Evolutionary conservation across 2,329 filamentous ascomycete genomes (phyloP).

Genomic region (Pyricularia grisea): DNA sequence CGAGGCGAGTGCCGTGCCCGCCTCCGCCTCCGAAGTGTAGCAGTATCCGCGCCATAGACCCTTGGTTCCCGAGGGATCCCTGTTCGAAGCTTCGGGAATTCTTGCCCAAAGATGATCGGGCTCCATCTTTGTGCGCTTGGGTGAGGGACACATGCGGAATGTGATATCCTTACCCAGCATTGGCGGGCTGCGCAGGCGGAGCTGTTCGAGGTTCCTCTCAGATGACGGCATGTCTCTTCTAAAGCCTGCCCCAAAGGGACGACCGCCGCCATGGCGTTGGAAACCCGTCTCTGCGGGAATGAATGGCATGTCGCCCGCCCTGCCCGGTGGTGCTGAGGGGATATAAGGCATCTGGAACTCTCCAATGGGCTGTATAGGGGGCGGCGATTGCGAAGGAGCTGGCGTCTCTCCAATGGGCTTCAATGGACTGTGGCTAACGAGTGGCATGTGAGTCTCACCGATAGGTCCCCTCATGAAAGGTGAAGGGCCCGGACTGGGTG

Average conservation of each 20-base stretch:
- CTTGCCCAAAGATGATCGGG: constrained; percentile 56
- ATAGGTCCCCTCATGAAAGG: constrained; percentile 13
- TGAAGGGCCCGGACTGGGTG: constrained; percentile 9
- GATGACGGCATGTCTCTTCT: constrained; percentile 38
- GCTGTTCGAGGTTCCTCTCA: constrained; percentile 33
- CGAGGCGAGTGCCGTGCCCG: constrained; percentile 25
- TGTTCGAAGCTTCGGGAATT: constrained; percentile 35
- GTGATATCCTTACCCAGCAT: constrained; percentile 78
- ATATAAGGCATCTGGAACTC: constrained; percentile 23
- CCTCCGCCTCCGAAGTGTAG: constrained; percentile 26
- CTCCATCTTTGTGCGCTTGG: constrained; percentile 76
- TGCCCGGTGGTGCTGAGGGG: constrained; percentile 16
- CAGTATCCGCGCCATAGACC: constrained; percentile 76
- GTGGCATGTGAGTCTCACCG: constrained; percentile 21
- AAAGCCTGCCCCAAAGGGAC: constrained; percentile 22
- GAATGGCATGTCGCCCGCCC: constrained; percentile 18
- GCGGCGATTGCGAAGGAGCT: constrained; percentile 12
- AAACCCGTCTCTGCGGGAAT: constrained; percentile 27
- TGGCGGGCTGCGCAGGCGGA: constrained; percentile 55
- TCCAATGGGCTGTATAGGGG: constrained; percentile 18
- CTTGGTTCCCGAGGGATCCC: constrained; percentile 45
- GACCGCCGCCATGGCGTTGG: constrained; percentile 20
- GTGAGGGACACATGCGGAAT: constrained; percentile 75
- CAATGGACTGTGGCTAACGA: constrained; percentile 19
- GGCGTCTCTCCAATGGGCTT: constrained; percentile 18